Percentiles rank a stretch among this genome's conserved stretches.
These are phyloP conservation scores for Gloeostereum incarnatum DNA, from an alignment of 768 basidiomycete genomes.

Conservation along the genomic window DNA sequence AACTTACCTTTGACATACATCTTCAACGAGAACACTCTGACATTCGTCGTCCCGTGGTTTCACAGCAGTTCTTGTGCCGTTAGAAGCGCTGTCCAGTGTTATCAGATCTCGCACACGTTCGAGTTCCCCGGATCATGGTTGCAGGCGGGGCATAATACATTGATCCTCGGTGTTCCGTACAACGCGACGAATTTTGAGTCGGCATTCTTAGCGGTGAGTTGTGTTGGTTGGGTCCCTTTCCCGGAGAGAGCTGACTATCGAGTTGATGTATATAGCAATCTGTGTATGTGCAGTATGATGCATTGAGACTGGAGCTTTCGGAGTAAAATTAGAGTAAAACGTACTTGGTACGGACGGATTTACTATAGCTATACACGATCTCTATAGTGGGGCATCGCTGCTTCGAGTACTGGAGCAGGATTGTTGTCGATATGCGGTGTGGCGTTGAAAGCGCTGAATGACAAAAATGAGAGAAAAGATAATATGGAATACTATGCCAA, in stretches of 20 bases:
- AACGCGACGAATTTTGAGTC: neutral
- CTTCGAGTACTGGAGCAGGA: no score
- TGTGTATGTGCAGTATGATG: constrained; percentile 17
- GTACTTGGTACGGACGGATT: no score
- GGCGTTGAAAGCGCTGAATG: no score
- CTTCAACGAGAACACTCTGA: constrained; percentile 3
- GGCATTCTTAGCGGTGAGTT: constrained; percentile 10
- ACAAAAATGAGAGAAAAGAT: no score
- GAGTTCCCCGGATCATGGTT: neutral
- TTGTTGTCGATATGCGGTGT: no score
- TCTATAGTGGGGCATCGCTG: no score
- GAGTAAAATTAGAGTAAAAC: no score
- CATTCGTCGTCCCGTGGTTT: constrained; percentile 8
- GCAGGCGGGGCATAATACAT: neutral
- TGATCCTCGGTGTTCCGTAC: neutral
- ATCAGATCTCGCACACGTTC: neutral
- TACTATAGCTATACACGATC: no score
- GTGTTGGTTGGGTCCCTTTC: neutral
- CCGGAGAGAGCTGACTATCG: neutral
- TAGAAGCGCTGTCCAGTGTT: neutral
- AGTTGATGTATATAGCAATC: neutral
- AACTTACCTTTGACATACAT: constrained; percentile 10
- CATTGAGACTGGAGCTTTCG: constrained; percentile 12
- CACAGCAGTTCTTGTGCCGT: neutral
- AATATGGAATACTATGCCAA: no score